Conservation (phyloP, 768 basidiomycete genomes). For the Agrocybe chaxingu region DNA sequence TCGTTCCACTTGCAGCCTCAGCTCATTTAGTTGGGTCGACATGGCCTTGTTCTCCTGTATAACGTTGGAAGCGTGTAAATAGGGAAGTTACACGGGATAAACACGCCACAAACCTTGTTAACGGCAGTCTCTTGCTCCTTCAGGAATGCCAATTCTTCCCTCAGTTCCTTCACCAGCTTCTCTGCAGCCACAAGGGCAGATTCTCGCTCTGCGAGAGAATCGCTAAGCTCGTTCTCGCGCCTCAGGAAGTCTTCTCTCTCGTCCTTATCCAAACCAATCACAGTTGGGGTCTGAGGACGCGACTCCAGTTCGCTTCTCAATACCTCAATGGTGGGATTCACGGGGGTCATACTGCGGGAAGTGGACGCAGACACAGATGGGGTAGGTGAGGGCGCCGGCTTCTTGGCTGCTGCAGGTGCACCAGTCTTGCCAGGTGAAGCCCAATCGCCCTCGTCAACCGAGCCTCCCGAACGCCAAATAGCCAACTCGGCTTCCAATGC, state of each 20-base stretch:
- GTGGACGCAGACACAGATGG: conserved; percentile 52
- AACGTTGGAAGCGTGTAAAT: not conserved
- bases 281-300: conserved; percentile 90
- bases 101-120: conserved; percentile 53
- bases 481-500: conserved; percentile 89
- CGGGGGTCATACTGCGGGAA: conserved; percentile 65
- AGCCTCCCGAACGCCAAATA: conserved; percentile 85
- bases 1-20: conserved; percentile 87
- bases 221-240: conserved; percentile 95
- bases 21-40: conserved; percentile 89
- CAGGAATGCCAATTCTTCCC: conserved; percentile 84
- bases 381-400: conserved; percentile 60
- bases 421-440: conserved; percentile 62
- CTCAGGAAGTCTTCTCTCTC: conserved; percentile 96
- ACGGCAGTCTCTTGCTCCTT: conserved; percentile 85
- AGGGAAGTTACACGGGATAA: not conserved
- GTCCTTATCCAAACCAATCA: conserved; percentile 87
- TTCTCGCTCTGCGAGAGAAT: conserved; percentile 90
- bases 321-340: conserved; percentile 71
- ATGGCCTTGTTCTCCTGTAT: conserved; percentile 88
- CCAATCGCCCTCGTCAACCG: conserved; percentile 84
- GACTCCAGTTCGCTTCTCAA: conserved; percentile 72
- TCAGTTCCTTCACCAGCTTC: conserved; percentile 83
- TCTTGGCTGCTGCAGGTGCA: conserved; percentile 54
- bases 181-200: conserved; percentile 74